These are phyloP conservation scores for Trametes polyzona DNA, from an alignment of 1,284 basidiomycete species.

Conservation along the genomic window DNA sequence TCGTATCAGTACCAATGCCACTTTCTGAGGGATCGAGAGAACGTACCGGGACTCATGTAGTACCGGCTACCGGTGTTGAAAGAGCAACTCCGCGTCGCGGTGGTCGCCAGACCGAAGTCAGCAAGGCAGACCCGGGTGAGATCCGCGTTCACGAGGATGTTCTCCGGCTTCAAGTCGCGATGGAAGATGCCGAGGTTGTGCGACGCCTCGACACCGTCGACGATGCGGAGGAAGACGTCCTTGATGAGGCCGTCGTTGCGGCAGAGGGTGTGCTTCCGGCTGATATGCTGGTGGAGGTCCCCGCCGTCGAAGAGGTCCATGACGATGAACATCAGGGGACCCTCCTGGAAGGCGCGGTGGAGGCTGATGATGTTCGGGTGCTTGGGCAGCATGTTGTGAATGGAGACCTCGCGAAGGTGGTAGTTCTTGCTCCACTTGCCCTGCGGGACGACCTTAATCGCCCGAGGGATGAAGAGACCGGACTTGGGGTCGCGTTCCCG, in stretches of 20 bases:
- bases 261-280: constrained; percentile 47
- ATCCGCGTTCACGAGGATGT: constrained; percentile 56
- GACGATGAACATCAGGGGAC: constrained; percentile 57
- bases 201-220: constrained; percentile 64
- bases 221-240: constrained; percentile 56
- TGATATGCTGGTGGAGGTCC: constrained; percentile 65
- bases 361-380: constrained; percentile 64
- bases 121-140: constrained; percentile 54
- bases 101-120: constrained; percentile 73
- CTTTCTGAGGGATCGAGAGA: background rate
- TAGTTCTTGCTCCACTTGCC: background rate
- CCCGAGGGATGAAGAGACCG: constrained; percentile 11
- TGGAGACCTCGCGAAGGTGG: constrained; percentile 28
- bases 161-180: constrained; percentile 75
- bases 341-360: constrained; percentile 55
- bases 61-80: constrained; percentile 55
- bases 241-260: constrained; percentile 53
- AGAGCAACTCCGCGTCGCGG: constrained; percentile 46
- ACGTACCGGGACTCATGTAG: constrained; percentile 61
- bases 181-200: constrained; percentile 64
- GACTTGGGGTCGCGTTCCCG: constrained; percentile 25
- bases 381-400: constrained; percentile 56
- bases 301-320: constrained; percentile 65
- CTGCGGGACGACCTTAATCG: constrained; percentile 31
- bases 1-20: background rate